Percentiles rank a stretch among this genome's conserved stretches.
These are phyloP conservation scores for Laburnicola sp. DNA, from an alignment of 2,329 filamentous ascomycete species.

Conservation along the genomic window DNA sequence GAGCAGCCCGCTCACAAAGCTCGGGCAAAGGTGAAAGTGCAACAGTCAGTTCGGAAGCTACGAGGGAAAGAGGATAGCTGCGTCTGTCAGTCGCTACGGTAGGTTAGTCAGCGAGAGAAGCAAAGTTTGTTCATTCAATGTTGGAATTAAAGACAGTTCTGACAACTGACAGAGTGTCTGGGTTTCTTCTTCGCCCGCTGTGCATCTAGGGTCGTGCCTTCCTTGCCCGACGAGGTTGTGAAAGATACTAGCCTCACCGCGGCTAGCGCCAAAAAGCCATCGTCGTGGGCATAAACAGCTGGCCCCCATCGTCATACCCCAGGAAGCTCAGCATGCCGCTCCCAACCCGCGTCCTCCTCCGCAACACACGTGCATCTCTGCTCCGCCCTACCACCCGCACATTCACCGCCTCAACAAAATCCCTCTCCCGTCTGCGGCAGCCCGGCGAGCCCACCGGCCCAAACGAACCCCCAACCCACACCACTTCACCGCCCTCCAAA, in stretches of 20 bases:
- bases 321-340: constrained; percentile 36
- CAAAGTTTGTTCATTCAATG: too few relatives aligned
- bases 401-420: constrained; percentile 28
- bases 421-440: constrained; percentile 37
- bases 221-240: too few relatives aligned
- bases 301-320: constrained; percentile 31
- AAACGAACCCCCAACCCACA: constrained; percentile 45
- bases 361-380: constrained; percentile 13
- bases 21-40: background rate
- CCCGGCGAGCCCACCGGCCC: constrained; percentile 41
- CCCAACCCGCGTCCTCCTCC: constrained; percentile 21
- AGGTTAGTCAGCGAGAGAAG: too few relatives aligned
- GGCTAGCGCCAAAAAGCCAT: constrained; percentile 25
- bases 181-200: too few relatives aligned
- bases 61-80: too few relatives aligned
- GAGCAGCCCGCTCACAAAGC: background rate
- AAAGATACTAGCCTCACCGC: constrained; percentile 6
- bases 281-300: constrained; percentile 26
- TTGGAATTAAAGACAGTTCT: too few relatives aligned
- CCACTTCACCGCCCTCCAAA: constrained; percentile 42
- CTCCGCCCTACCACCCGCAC: constrained; percentile 18
- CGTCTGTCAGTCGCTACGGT: too few relatives aligned
- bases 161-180: too few relatives aligned
- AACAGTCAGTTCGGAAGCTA: too few relatives aligned
- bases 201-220: too few relatives aligned